Evolutionary conservation across 495 filamentous ascomycete genomes (phyloP).

Genomic region (Neohortaea acidophila): DNA sequence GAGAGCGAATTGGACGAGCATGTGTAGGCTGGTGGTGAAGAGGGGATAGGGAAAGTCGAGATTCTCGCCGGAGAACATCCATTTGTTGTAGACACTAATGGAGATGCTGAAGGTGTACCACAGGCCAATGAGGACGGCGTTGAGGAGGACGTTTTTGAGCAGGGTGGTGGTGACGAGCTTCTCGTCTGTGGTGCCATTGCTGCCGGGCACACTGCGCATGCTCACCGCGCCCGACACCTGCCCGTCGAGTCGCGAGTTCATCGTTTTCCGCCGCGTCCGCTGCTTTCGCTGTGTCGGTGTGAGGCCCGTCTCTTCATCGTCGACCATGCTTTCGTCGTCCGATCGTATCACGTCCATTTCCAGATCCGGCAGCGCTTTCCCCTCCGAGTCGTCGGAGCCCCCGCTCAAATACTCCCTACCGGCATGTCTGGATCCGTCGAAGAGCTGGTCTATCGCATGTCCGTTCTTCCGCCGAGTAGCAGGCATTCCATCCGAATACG

Average conservation of each 20-base stretch:
- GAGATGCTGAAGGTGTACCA: slow-evolving; percentile 85
- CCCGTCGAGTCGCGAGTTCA: slow-evolving; percentile 59
- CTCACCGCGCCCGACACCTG: slow-evolving; percentile 47
- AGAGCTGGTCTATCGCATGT: no score
- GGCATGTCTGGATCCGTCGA: no score
- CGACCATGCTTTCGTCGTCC: slow-evolving; percentile 61
- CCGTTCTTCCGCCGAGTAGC: no score
- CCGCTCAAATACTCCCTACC: no score
- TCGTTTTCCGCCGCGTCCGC: slow-evolving; percentile 46
- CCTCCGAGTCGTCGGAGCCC: no score
- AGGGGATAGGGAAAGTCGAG: slow-evolving; percentile 88
- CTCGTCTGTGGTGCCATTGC: slow-evolving; percentile 40
- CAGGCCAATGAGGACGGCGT: slow-evolving; percentile 59
- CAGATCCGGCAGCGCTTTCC: no score
- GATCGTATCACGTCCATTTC: slow-evolving; percentile 40
- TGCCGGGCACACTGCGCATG: slow-evolving; percentile 31
- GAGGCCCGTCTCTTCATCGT: slow-evolving; percentile 81
- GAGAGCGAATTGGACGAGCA: slow-evolving; percentile 87
- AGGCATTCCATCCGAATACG: no score
- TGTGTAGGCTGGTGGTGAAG: slow-evolving; percentile 89
- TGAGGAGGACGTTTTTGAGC: slow-evolving; percentile 49
- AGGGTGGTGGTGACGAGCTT: slow-evolving; percentile 57
- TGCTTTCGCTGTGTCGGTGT: slow-evolving; percentile 55
- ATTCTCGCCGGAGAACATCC: slow-evolving; percentile 88
- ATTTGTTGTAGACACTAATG: slow-evolving; percentile 98